Conservation (phyloP, 345 rosid genomes). For the Nephelium lappaceum region DNA sequence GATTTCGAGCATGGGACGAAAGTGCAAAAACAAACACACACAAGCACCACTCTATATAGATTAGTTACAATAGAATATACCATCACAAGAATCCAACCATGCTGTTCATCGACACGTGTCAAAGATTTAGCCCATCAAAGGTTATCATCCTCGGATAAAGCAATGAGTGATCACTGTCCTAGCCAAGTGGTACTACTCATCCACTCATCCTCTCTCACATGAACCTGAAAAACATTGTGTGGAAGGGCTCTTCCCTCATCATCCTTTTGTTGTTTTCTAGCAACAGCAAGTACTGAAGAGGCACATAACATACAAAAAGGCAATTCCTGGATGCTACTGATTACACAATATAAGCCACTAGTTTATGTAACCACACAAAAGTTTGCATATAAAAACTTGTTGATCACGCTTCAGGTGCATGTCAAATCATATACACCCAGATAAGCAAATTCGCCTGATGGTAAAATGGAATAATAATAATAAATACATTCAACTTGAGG, state of each 20-base stretch:
- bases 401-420: not conserved
- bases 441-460: not conserved
- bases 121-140: slow-evolving; percentile 43
- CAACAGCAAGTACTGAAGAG: not conserved
- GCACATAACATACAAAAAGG: not conserved
- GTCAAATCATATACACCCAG: not conserved
- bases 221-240: slow-evolving; percentile 14
- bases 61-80: slow-evolving; percentile 49
- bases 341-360: slow-evolving; percentile 18
- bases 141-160: slow-evolving; percentile 74
- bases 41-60: slow-evolving; percentile 40
- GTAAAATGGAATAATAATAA: not conserved
- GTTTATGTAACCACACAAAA: not conserved
- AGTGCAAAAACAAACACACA: slow-evolving; percentile 39
- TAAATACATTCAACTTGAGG: not conserved
- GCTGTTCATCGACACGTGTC: slow-evolving; percentile 48
- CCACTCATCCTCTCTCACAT: slow-evolving; percentile 25
- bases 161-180: slow-evolving; percentile 53
- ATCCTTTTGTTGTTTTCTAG: not conserved
- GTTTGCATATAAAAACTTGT: not conserved
- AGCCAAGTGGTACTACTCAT: slow-evolving; percentile 44
- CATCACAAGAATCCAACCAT: slow-evolving; percentile 29
- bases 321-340: slow-evolving; percentile 10
- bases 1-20: slow-evolving; percentile 24
- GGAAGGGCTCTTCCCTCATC: slow-evolving; percentile 33